Percentiles rank a stretch among this genome's conserved stretches.
phyloP scores from a whole-genome alignment of 345 rosid species.

The Syzygium aromaticum region DNA sequence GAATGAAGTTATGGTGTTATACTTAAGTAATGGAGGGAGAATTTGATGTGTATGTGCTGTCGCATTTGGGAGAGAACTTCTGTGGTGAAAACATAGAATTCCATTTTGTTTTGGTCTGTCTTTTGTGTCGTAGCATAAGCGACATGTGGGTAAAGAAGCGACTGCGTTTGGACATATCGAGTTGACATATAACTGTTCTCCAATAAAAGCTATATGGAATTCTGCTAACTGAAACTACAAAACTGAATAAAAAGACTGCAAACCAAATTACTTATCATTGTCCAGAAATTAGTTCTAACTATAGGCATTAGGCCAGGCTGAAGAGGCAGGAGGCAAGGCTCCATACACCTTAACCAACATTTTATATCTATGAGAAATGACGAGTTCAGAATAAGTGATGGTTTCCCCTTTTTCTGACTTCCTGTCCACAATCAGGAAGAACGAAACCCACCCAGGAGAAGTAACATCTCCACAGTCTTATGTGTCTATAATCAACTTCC shows the following conservation, averaged over 20 bases:
- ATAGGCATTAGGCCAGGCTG: background rate
- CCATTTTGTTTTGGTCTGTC: background rate
- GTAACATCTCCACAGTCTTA: background rate
- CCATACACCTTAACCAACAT: background rate
- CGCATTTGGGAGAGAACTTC: background rate
- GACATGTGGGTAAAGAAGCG: background rate
- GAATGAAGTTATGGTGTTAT: background rate
- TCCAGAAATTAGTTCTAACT: background rate
- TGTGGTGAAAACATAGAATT: background rate
- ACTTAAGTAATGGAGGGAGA: background rate
- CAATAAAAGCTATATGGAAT: background rate
- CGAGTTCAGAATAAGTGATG: background rate
- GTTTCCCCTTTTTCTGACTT: background rate
- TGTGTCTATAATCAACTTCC: background rate
- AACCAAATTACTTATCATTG: background rate
- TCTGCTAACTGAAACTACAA: background rate
- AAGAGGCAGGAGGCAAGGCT: background rate
- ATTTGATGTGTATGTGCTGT: background rate
- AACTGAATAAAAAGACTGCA: background rate
- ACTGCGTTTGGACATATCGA: background rate
- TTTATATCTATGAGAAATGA: background rate
- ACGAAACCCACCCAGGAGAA: background rate
- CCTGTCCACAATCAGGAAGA: background rate
- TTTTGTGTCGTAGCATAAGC: background rate
- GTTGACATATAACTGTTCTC: background rate